Base-by-base conservation (phyloP, 2,329 filamentous ascomycete genomes). In the Magnaporthiopsis incrustans region DNA sequence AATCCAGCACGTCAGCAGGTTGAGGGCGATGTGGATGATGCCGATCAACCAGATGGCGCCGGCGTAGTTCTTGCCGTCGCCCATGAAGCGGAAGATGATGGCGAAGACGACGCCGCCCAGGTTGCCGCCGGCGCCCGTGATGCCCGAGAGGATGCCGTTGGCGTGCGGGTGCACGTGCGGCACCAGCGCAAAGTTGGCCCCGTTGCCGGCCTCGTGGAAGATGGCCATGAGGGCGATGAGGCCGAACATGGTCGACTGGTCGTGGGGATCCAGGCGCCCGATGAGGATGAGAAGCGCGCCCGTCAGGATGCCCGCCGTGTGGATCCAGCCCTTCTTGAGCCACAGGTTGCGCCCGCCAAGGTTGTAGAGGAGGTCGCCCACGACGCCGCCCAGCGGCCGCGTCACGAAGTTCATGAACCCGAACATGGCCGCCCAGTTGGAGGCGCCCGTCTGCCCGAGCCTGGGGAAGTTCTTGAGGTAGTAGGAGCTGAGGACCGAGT, bases 41-140 rank as follows among this genome's bases (percentile, higher is more conserved):
- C 92, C 92, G 71, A 94, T 92, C 65, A 96, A 88, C 90, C 90
- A 95, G 67, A 96, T 85, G 0, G 85, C 85, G 73, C 81, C 86
- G 14, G 81, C 85, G 71, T 92, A 96, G 71, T 89, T 77, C 1
- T 77, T 84, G 6, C 85, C 86, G 61, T 84, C 79, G 64, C 77
- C 77, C 74, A 80, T 78, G 76, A 93, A 95, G 61, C 91, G 81
- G 80, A 94, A 96, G 71, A 92, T 85, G 72, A 96, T 85, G 26
- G 91, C 89, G 71, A 95, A 96, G 61, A 96, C 75, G 62, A 97
- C 86, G 15, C 93, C 93, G 4, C 93, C 93, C 12, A 97, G 75
- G 71, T 97, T 97, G 1, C 93, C 92, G 11, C 84, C 81, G 0
- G 89, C 92, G 12, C 93, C 93, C 0, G 91, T 89, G 50, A 90